A percentile compares a stretch with the other conserved stretches of the same genome.
Evolutionary conservation across 257 asterid genomes (phyloP).

Genomic region (Pogostemon cablin): DNA sequence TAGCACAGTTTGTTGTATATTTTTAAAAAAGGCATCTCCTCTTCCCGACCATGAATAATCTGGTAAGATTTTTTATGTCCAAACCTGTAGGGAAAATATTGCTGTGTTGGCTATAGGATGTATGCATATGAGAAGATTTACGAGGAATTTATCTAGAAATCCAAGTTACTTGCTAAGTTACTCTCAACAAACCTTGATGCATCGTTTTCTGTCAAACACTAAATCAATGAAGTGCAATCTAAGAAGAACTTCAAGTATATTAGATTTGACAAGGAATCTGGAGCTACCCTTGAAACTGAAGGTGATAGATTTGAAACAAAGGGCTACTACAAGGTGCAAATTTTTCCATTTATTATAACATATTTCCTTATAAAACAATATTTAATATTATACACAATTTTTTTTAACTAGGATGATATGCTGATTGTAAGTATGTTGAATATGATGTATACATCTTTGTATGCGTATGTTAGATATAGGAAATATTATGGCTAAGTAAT

Average conservation of each 20-base stretch:
- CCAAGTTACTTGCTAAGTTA: conserved; percentile 61
- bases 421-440: conserved; percentile 69
- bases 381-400: neutral
- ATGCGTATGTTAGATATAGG: neutral
- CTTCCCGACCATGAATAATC: neutral
- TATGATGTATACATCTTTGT: neutral
- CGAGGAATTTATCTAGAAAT: conserved; percentile 84
- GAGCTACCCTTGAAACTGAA: conserved; percentile 90
- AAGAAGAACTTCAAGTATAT: conserved; percentile 73
- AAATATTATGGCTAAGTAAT: too few relatives aligned
- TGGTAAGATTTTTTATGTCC: too few relatives aligned
- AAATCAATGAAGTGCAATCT: conserved; percentile 77
- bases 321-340: conserved; percentile 75
- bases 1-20: conserved; percentile 81
- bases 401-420: conserved; percentile 73
- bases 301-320: conserved; percentile 63
- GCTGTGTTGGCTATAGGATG: conserved; percentile 94
- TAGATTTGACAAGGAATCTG: conserved; percentile 61
- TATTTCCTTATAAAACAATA: conserved; percentile 16
- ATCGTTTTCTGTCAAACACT: conserved; percentile 26
- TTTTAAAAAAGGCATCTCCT: conserved; percentile 80
- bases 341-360: neutral
- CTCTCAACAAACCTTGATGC: too few relatives aligned
- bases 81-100: conserved; percentile 82
- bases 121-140: conserved; percentile 83